phyloP scores from a whole-genome alignment of 768 basidiomycete genomes.

The Boletus reticulatus region DNA sequence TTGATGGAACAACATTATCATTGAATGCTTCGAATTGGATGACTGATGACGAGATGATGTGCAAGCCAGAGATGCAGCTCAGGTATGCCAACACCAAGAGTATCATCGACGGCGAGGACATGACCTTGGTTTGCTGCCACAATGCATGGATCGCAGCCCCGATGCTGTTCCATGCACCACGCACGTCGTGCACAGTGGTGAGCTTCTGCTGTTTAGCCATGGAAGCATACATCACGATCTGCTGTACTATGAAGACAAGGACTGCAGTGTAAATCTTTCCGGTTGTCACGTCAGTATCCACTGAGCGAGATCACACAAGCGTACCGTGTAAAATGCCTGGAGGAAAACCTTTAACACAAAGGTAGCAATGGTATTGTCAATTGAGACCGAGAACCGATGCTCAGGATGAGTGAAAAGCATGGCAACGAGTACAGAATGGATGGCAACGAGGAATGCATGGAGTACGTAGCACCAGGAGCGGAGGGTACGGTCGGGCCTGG shows the following conservation, averaged over 20 bases:
- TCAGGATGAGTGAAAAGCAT: background rate
- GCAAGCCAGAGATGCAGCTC: slow-evolving; percentile 14
- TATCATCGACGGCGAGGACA: slow-evolving; percentile 2
- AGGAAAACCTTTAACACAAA: background rate
- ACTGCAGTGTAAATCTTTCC: slow-evolving; percentile 16
- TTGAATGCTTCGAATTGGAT: slow-evolving; percentile 19
- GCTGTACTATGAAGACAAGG: slow-evolving; percentile 14
- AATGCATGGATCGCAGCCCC: slow-evolving; percentile 15
- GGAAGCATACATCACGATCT: slow-evolving; percentile 4
- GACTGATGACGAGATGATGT: slow-evolving; percentile 23
- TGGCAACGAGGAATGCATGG: background rate
- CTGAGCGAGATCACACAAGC: background rate
- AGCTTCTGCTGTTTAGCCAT: slow-evolving; percentile 12
- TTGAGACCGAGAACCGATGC: background rate
- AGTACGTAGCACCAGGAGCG: background rate
- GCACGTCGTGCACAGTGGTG: slow-evolving; percentile 18
- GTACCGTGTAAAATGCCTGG: background rate
- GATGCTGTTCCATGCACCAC: slow-evolving; percentile 22
- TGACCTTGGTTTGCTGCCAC: slow-evolving; percentile 20
- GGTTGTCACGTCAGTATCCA: background rate
- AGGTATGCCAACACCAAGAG: slow-evolving; percentile 16
- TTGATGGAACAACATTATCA: background rate
- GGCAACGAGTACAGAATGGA: background rate
- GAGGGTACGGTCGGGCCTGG: background rate
- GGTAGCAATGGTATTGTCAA: background rate